Evolutionary conservation across 2,329 filamentous ascomycete genomes (phyloP), one percentile per base, ranked within the genome.

Genomic region (Epichloe coenophiala): DNA sequence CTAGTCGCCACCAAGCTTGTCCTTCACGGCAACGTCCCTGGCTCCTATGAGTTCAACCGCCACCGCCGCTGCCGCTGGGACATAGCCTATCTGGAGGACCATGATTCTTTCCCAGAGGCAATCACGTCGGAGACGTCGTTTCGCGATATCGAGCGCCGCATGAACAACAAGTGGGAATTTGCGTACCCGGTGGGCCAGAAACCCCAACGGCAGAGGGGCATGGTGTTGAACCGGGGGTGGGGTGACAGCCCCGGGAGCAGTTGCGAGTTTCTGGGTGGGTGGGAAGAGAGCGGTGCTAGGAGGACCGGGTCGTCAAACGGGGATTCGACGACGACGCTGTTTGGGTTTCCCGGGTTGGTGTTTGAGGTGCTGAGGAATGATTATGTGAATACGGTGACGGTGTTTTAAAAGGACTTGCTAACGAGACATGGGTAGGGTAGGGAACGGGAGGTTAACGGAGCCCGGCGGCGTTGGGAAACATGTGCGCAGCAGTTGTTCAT

Each of bases 311-410:
- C 72, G n/a, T n/a, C n/a, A 3, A 73, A 65, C 43, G 75, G 76
- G 39, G 77, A 81, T 57, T 78, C 77, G 53, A 81, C 77, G 51
- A 95, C 90, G 15, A 91, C 90, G 54, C 68, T 98, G 31, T 97
- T 88, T 69, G 90, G 91, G 1, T 96, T 96, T 61, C 91, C 93
- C 0, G 91, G 93, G 0, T 70, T 97, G 66, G 81, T 96, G 45
- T 97, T 98, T 70, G 93, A 98, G 69, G 91, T 98, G 31, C 69
- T 97, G 65, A 90, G 87, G 79, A 96, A 95, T 62, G 89, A 87
- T 4, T 84, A 81, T 54, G 86, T 98, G 23, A 94, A 88, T 66
- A 86, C 87, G 27, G 73, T 97, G 64, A 97, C 91, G 9, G 82
- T 95, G 23, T 95, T 90, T 71, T 95, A 78, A 15, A 35, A n/a